Base-by-base conservation (phyloP, 1,284 basidiomycete genomes). In the Volvariella surrecta region DNA sequence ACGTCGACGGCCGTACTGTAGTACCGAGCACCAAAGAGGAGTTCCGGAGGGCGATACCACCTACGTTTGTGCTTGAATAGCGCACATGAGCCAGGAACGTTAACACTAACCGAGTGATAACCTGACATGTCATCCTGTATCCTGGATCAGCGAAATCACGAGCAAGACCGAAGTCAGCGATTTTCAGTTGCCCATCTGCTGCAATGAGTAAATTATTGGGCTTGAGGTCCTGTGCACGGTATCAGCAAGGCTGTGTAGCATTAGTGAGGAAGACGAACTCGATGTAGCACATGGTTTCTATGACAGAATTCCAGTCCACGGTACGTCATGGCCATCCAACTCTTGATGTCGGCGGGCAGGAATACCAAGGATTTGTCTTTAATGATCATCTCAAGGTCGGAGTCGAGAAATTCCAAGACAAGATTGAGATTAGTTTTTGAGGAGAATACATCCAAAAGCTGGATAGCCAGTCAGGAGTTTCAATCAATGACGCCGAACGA, bases 131-230 rank as follows among this genome's bases (percentile, higher is more conserved):
- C 96, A 99, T 99, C 59, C 90, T 89, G 55, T 85, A 82, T 1
- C 85, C 89, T 18, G 94, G 90, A 57, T 95, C 92, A 28, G 86
- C 86, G 61, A 89, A 95, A 65, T 99, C 96, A 50, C 96, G 73
- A 18, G 96, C 96, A 6, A 99, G 77, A 77, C 96, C 96, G 61
- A 99, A 99, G 81, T 99, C 96, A 18, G 96, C 96, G 49, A 99
- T 80, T 64, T 99, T 99, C 50, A 99, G 82, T 45, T 91, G 83
- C 0, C 96, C 96, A 40, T 89, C 76, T 0, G 87, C 80, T 0
- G 91, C 81, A 45, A 99, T 90, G 52, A 99, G 81, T 70, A 99
- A 76, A 67, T 99, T 99, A 68, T 98, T 99, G 2, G 96, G 95
- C 62, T 99, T 99, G 54, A 99, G 64, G 73, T 99, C 96, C 92